A percentile compares a stretch with the other conserved stretches of the same genome.
phyloP scores from a whole-genome alignment of 805 yeast species.

The Candida broadrunensis region DNA sequence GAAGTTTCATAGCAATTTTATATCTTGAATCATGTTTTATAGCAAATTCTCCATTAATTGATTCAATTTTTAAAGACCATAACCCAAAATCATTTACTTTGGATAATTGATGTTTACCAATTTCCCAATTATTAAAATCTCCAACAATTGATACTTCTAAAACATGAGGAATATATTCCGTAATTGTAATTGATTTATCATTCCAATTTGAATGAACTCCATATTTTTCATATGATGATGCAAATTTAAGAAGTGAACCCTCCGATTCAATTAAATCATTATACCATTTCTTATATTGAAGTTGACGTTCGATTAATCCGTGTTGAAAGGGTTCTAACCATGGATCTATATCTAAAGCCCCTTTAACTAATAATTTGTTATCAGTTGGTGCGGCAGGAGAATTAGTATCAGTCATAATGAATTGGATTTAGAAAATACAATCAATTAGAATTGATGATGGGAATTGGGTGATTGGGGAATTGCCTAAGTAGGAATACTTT shows the following conservation, averaged over 20 bases:
- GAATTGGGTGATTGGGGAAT: too few relatives aligned
- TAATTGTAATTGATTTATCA: conserved; percentile 56
- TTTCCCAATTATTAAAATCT: conserved; percentile 86
- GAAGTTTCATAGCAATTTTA: conserved; percentile 62
- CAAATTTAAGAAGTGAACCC: conserved; percentile 59
- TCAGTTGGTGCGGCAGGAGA: neutral
- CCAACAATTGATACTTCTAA: conserved; percentile 74
- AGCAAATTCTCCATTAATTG: conserved; percentile 54
- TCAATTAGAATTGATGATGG: too few relatives aligned
- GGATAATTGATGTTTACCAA: conserved; percentile 49
- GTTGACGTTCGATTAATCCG: conserved; percentile 67
- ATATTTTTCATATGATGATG: conserved; percentile 70
- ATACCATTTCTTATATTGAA: conserved; percentile 63
- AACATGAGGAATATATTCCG: conserved; percentile 94
- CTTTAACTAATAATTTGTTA: conserved; percentile 32
- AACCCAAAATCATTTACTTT: conserved; percentile 65
- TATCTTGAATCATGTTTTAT: conserved; percentile 81
- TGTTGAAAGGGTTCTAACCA: conserved; percentile 77
- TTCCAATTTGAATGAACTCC: conserved; percentile 66
- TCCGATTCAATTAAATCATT: conserved; percentile 52
- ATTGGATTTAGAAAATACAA: too few relatives aligned
- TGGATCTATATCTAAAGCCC: conserved; percentile 74
- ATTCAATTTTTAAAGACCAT: conserved; percentile 61
- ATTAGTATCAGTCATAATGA: too few relatives aligned
- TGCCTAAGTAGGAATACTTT: too few relatives aligned